Base-by-base conservation (phyloP, 1,284 basidiomycete species). In the Prillingera fragicola region DNA sequence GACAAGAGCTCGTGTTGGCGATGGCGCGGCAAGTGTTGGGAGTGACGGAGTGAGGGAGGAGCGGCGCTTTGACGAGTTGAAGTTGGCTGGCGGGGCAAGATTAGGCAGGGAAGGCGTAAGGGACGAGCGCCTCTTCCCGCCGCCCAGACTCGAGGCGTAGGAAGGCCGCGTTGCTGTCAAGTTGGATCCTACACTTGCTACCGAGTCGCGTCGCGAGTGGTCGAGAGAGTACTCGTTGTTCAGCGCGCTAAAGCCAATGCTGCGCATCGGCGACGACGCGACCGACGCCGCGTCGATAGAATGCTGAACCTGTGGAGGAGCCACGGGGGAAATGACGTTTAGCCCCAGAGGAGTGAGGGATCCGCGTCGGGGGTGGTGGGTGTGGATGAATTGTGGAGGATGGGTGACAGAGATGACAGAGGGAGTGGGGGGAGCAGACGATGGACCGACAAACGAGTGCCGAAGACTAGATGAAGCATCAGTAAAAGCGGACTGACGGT, bases 381-480 rank as follows among this genome's bases (percentile, higher is more conserved):
- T 72, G 48, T 72, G 70, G 29, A 72, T 72, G 51, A 63, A 72
- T 37, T 56, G 54, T 2, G 70, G 60, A 8, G 70, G 70, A 52
- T 70, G 69, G 3, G 66, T 63, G 33, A 65, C 52, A 21, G 65
- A 53, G 9, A 60, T 56, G 33, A 63, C 65, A 7, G 63, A 63
- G 1, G 68, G 65, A 12, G 59, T 58, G 1, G 69, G 55, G 2
- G 69, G 69, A 8, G 69, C 69, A 5, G 69, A 70, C 5, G 64
- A 65, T 12, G 67, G 63, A n/a, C 50, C 50, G 7, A 45, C 39
- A 26, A 52, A 52, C 19, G 32, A 19, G 18, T n/a, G 18, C 32
- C 26, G 57, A 55, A n/a, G n/a, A n/a, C n/a, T n/a, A n/a, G n/a
- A n/a, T n/a, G n/a, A n/a, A n/a, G n/a, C n/a, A n/a, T n/a, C n/a